These are phyloP conservation scores for Mycena galopus DNA, from an alignment of 768 basidiomycete species.

Conservation along the genomic window DNA sequence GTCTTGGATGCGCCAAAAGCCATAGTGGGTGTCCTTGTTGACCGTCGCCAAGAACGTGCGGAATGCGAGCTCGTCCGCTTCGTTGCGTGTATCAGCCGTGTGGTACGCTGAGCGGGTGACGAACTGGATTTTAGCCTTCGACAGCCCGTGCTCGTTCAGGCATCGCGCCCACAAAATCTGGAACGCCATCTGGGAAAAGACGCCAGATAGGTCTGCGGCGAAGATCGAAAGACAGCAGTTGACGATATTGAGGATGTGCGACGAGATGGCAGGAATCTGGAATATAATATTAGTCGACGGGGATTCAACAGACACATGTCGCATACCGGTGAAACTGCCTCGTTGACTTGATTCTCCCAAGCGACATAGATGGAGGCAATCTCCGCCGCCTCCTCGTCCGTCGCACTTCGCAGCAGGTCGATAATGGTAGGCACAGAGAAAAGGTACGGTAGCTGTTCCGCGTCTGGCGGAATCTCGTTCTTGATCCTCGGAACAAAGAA, in stretches of 20 bases:
- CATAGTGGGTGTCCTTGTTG: constrained; percentile 23
- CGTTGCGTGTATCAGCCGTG: constrained; percentile 13
- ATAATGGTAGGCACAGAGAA: constrained; percentile 14
- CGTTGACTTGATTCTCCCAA: constrained; percentile 38
- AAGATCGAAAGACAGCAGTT: constrained; percentile 31
- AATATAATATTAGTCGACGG: not conserved
- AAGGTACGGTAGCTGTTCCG: constrained; percentile 18
- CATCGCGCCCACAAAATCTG: constrained; percentile 35
- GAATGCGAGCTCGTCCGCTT: constrained; percentile 32
- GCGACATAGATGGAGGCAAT: constrained; percentile 31
- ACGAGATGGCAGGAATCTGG: constrained; percentile 25
- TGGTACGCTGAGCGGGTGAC: constrained; percentile 22
- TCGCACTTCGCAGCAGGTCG: constrained; percentile 25
- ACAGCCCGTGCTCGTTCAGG: constrained; percentile 28
- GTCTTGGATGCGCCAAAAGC: constrained; percentile 36
- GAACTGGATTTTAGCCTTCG: constrained; percentile 31
- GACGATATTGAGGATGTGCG: constrained; percentile 25
- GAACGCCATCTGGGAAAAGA: constrained; percentile 36
- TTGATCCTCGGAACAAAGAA: constrained; percentile 37
- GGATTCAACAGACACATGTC: constrained; percentile 1
- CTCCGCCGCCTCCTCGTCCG: constrained; percentile 32
- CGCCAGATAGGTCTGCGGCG: constrained; percentile 9
- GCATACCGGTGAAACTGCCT: constrained; percentile 37
- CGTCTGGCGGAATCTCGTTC: constrained; percentile 37
- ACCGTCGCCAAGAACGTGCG: constrained; percentile 28